These are phyloP conservation scores for Cubamyces sp. DNA, from an alignment of 768 basidiomycete genomes.

Conservation along the genomic window DNA sequence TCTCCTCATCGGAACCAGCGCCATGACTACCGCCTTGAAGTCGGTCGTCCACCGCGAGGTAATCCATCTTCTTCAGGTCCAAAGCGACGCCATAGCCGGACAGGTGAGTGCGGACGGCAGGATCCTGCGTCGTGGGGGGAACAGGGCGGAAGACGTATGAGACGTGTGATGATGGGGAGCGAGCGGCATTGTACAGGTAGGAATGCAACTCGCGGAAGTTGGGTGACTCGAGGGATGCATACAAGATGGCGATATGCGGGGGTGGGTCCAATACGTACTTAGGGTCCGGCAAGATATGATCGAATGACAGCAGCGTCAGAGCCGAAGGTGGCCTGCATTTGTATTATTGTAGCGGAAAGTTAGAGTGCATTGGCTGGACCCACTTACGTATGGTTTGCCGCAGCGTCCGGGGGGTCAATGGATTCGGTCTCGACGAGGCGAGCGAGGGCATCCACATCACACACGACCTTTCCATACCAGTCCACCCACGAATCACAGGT, in stretches of 20 bases:
- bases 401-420: constrained; percentile 43
- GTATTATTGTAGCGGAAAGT: neutral
- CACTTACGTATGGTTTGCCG: constrained; percentile 21
- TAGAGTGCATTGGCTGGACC: neutral
- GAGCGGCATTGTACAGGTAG: constrained; percentile 58
- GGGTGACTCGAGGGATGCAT: constrained; percentile 65
- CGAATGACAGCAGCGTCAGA: constrained; percentile 69
- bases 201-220: constrained; percentile 75
- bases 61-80: constrained; percentile 97
- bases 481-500: constrained; percentile 79
- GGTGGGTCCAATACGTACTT: constrained; percentile 50
- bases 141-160: constrained; percentile 80
- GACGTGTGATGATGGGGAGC: constrained; percentile 49
- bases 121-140: constrained; percentile 42
- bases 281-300: constrained; percentile 69
- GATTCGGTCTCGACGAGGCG: constrained; percentile 56
- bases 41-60: constrained; percentile 91
- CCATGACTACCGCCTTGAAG: constrained; percentile 24
- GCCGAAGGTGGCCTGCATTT: constrained; percentile 37
- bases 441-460: constrained; percentile 63
- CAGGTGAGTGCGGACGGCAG: constrained; percentile 49
- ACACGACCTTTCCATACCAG: constrained; percentile 78
- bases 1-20: constrained; percentile 1
- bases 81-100: constrained; percentile 92
- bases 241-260: constrained; percentile 73